These are phyloP conservation scores for Sindora glabra DNA, from an alignment of 306 rosid genomes.

Conservation along the genomic window DNA sequence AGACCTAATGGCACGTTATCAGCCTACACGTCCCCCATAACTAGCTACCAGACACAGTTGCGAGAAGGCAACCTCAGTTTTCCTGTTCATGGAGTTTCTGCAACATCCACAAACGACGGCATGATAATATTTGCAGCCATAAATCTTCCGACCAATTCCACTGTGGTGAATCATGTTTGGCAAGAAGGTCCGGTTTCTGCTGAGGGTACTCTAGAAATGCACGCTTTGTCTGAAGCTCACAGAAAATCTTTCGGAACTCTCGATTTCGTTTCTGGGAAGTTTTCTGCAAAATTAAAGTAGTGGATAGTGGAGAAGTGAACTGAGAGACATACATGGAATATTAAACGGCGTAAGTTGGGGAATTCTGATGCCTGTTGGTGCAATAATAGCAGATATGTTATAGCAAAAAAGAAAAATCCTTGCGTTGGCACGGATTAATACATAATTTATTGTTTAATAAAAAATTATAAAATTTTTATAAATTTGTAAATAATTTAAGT, in stretches of 20 bases:
- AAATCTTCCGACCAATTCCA: neutral
- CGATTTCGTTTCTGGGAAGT: constrained; percentile 11
- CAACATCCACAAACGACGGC: neutral
- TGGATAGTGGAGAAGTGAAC: neutral
- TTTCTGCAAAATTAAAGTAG: neutral
- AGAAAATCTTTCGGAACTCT: constrained; percentile 14
- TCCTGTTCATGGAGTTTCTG: constrained; percentile 2
- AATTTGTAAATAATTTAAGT: constrained; percentile 8
- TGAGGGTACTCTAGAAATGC: neutral
- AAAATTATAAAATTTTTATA: too few species aligned
- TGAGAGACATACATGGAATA: constrained; percentile 17
- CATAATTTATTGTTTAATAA: neutral
- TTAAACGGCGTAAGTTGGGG: constrained; percentile 32
- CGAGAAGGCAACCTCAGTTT: constrained; percentile 18
- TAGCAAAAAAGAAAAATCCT: neutral
- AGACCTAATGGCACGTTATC: constrained; percentile 6
- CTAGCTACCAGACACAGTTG: neutral
- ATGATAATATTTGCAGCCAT: constrained; percentile 18
- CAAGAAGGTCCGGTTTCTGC: constrained; percentile 19
- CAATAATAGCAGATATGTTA: constrained; percentile 13
- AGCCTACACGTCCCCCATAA: constrained; percentile 14
- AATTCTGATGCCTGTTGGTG: constrained; percentile 26
- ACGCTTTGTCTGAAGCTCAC: neutral
- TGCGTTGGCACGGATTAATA: constrained; percentile 21
- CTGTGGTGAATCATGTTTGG: constrained; percentile 21